Evolutionary conservation across 306 rosid genomes (phyloP).

Genomic region (Fragaria nilgerrensis): DNA sequence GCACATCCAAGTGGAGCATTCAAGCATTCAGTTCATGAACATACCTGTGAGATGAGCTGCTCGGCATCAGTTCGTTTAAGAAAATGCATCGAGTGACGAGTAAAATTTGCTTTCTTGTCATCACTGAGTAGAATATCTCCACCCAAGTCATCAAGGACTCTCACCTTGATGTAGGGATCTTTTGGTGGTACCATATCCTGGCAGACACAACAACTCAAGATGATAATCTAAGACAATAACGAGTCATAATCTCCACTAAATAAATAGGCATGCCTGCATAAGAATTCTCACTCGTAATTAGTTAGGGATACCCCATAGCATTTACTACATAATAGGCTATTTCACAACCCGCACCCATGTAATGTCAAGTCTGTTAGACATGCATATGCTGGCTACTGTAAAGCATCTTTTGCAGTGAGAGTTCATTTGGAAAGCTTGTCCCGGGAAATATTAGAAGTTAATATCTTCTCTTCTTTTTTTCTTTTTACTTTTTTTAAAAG

Average conservation of each 20-base stretch:
- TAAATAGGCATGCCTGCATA: neutral
- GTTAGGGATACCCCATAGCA: neutral
- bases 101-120: constrained; percentile 71
- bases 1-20: constrained; percentile 6
- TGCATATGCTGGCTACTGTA: neutral
- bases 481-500: too few species aligned
- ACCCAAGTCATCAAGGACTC: constrained; percentile 86
- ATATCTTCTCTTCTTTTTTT: too few species aligned
- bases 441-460: neutral
- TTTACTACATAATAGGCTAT: neutral
- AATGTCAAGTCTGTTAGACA: neutral
- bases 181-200: constrained; percentile 98
- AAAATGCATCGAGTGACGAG: constrained; percentile 85
- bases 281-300: neutral
- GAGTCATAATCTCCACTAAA: neutral
- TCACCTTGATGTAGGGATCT: constrained; percentile 88
- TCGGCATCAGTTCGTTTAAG: constrained; percentile 92
- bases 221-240: neutral
- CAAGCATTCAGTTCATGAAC: constrained; percentile 22
- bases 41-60: constrained; percentile 67
- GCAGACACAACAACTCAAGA: constrained; percentile 23
- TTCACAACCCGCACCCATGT: neutral
- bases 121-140: constrained; percentile 73
- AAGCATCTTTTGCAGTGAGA: neutral
- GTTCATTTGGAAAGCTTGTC: neutral